Conservation (phyloP, 441 rosid genomes). For the Aleurites moluccanus region DNA sequence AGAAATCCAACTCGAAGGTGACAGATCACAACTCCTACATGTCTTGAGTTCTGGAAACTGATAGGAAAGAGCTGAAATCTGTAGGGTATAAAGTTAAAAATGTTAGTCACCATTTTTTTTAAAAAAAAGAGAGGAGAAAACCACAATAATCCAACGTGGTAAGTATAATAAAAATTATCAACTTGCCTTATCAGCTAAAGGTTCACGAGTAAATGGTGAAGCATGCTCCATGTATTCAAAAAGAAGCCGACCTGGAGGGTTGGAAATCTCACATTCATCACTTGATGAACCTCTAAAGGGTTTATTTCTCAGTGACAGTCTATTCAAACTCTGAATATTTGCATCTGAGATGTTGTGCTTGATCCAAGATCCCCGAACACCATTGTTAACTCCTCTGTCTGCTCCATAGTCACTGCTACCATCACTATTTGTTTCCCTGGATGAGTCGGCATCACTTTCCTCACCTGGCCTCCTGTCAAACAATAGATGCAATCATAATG, state of each 20-base stretch:
- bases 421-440: constrained; percentile 77
- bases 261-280: constrained; percentile 62
- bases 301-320: constrained; percentile 51
- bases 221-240: constrained; percentile 74
- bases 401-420: constrained; percentile 53
- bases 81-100: constrained; percentile 15
- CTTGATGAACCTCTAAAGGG: constrained; percentile 53
- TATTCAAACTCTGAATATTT: constrained; percentile 44
- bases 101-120: neutral
- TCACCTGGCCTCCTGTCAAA: constrained; percentile 63
- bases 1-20: constrained; percentile 83
- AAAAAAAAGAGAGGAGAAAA: neutral
- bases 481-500: constrained; percentile 12
- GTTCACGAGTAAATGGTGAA: constrained; percentile 76
- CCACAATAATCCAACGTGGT: neutral
- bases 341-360: constrained; percentile 34
- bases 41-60: constrained; percentile 69
- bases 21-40: constrained; percentile 74
- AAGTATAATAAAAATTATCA: neutral
- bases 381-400: constrained; percentile 41
- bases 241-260: constrained; percentile 51
- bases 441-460: constrained; percentile 78
- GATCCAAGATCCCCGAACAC: constrained; percentile 32
- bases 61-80: constrained; percentile 67
- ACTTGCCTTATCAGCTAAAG: constrained; percentile 79